Conservation (phyloP, 2,329 filamentous ascomycete species). For the Furcasterigmium furcatum region DNA sequence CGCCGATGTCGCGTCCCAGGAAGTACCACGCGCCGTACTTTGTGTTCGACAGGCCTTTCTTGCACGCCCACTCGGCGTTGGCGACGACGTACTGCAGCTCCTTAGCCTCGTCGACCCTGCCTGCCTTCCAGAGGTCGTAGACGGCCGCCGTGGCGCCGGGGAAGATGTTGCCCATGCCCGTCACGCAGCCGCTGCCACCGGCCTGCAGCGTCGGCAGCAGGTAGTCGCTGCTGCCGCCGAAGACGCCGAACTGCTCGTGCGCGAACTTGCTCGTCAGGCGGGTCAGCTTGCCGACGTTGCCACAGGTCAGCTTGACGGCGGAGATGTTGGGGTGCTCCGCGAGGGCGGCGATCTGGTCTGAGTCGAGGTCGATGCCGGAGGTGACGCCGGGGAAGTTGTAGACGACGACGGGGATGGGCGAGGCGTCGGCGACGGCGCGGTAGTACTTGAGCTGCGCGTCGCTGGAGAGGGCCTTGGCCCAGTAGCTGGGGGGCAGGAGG, state of each 20-base stretch:
- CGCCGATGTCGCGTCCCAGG: slow-evolving; percentile 31
- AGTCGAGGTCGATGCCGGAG: slow-evolving; percentile 17
- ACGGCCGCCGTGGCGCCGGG: slow-evolving; percentile 35
- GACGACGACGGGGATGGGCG: slow-evolving; percentile 21
- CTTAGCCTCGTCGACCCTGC: slow-evolving; percentile 30
- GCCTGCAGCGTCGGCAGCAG: slow-evolving; percentile 34
- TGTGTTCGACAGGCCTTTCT: slow-evolving; percentile 41
- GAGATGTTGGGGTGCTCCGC: slow-evolving; percentile 60
- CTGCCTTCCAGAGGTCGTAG: slow-evolving; percentile 35
- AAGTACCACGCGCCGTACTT: slow-evolving; percentile 43
- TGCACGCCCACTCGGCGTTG: slow-evolving; percentile 46
- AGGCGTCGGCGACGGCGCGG: slow-evolving; percentile 52
- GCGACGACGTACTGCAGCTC: slow-evolving; percentile 38
- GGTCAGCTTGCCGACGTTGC: slow-evolving; percentile 59
- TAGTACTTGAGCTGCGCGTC: slow-evolving; percentile 61
- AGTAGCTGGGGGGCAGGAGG: slow-evolving; percentile 68
- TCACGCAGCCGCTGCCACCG: slow-evolving; percentile 39
- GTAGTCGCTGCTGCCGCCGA: slow-evolving; percentile 40
- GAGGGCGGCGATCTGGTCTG: slow-evolving; percentile 22
- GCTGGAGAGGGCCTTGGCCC: slow-evolving; percentile 55
- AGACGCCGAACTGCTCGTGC: slow-evolving; percentile 36
- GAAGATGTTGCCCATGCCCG: slow-evolving; percentile 43
- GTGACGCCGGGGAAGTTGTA: slow-evolving; percentile 19
- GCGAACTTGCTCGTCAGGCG: slow-evolving; percentile 31
- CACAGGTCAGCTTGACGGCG: slow-evolving; percentile 47